A percentile compares a stretch with the other conserved stretches of the same genome.
Evolutionary conservation across 1,284 basidiomycete genomes (phyloP).

Genomic region (Lignosus rhinocerotis): DNA sequence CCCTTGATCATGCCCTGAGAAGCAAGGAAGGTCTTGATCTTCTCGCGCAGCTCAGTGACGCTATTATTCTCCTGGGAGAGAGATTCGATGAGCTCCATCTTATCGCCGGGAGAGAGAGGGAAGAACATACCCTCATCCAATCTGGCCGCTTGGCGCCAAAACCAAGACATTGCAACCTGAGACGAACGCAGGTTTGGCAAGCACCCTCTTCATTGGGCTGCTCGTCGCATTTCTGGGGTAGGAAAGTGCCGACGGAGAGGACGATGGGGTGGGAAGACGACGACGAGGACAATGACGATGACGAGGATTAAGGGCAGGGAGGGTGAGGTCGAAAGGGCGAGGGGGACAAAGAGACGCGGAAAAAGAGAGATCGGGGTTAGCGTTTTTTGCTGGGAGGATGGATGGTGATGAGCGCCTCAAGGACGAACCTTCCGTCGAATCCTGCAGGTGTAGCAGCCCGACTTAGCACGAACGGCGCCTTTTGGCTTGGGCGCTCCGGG

Average conservation of each 20-base stretch:
- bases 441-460: slow-evolving; percentile 83
- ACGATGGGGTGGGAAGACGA: not conserved
- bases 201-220: slow-evolving; percentile 56
- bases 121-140: slow-evolving; percentile 69
- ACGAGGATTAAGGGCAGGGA: too few relatives aligned
- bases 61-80: slow-evolving; percentile 61
- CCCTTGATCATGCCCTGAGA: slow-evolving; percentile 85
- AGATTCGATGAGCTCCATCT: slow-evolving; percentile 18
- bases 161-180: slow-evolving; percentile 82
- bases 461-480: slow-evolving; percentile 78
- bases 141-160: slow-evolving; percentile 82
- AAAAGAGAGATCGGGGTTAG: slow-evolving; percentile 20
- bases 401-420: slow-evolving; percentile 25
- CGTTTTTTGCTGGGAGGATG: slow-evolving; percentile 16
- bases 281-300: not conserved
- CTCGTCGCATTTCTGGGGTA: slow-evolving; percentile 79
- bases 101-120: slow-evolving; percentile 4
- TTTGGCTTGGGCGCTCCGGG: slow-evolving; percentile 68
- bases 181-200: slow-evolving; percentile 75
- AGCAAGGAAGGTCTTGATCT: slow-evolving; percentile 75
- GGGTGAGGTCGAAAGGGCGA: too few relatives aligned
- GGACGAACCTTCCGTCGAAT: slow-evolving; percentile 72
- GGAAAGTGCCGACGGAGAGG: slow-evolving; percentile 11
- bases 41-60: slow-evolving; percentile 66
- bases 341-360: slow-evolving; percentile 19